Conservation (phyloP, 2,329 filamentous ascomycete genomes). For the Scytalidium lignicola region DNA sequence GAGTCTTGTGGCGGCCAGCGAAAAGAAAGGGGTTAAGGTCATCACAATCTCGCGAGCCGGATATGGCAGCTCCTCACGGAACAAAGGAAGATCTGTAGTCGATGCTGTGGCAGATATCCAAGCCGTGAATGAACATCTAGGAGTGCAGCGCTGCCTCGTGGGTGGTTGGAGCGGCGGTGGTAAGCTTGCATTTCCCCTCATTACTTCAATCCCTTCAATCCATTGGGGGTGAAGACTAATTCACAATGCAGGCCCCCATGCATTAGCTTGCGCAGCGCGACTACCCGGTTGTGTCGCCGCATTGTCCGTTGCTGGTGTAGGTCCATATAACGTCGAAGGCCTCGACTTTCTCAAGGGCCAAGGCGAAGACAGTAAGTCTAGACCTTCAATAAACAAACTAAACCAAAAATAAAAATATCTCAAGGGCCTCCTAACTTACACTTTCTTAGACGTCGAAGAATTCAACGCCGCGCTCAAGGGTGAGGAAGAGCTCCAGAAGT, state of each 20-base stretch:
- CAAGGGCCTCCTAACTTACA: neutral
- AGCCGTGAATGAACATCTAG: neutral
- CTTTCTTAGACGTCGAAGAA: neutral
- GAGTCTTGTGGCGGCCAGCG: neutral
- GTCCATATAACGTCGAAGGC: constrained; percentile 4
- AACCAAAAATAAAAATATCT: neutral
- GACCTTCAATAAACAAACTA: too few species aligned
- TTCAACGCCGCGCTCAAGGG: neutral
- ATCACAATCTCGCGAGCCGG: neutral
- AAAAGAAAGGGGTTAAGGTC: neutral
- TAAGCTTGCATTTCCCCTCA: neutral
- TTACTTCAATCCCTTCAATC: too few species aligned
- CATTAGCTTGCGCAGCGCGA: constrained; percentile 4
- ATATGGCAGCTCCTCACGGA: neutral
- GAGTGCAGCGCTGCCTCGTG: neutral
- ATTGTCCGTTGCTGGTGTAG: constrained; percentile 3
- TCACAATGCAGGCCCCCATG: constrained; percentile 2
- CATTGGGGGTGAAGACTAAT: too few species aligned
- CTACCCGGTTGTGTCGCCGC: constrained; percentile 5
- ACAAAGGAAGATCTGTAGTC: neutral
- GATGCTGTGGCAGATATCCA: neutral
- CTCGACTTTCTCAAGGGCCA: constrained; percentile 3
- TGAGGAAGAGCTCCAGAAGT: neutral
- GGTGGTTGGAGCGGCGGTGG: neutral
- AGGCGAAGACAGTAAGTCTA: constrained; percentile 4